Percentiles rank a stretch among this genome's conserved stretches.
phyloP scores from a whole-genome alignment of 495 filamentous ascomycete species.

The Aspergillus funiculosus region DNA sequence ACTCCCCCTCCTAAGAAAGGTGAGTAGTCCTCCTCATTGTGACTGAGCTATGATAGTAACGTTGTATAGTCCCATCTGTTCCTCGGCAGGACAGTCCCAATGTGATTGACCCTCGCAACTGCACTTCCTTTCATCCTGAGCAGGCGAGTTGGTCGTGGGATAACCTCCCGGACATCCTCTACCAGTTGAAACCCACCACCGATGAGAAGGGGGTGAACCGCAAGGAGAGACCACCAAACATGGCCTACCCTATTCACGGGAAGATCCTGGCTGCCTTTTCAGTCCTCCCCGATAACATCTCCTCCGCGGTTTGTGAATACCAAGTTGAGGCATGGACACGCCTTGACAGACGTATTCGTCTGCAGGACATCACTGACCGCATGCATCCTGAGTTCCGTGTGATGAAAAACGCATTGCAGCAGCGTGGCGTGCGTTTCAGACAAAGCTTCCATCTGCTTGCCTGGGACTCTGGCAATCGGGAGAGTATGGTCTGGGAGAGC shows the following conservation, averaged over 20 bases:
- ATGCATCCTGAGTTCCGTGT: constrained; percentile 15
- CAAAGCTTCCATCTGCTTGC: constrained; percentile 13
- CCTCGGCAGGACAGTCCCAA: constrained; percentile 15
- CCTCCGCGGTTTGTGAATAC: constrained; percentile 19
- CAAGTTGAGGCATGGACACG: constrained; percentile 25
- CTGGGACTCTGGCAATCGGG: constrained; percentile 23
- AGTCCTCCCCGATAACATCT: constrained; percentile 20
- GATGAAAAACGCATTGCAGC: constrained; percentile 16
- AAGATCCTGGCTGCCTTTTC: constrained; percentile 10
- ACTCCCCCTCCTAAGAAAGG: not conserved
- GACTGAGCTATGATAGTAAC: not conserved
- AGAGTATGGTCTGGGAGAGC: too few relatives aligned
- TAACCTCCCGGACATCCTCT: constrained; percentile 17
- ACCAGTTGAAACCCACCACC: constrained; percentile 16
- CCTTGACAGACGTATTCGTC: constrained; percentile 18
- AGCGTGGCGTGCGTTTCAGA: constrained; percentile 18
- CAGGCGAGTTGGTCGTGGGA: constrained; percentile 17
- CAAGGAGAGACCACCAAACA: not conserved
- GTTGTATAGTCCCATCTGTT: not conserved
- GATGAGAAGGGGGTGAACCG: not conserved
- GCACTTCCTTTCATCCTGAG: constrained; percentile 8
- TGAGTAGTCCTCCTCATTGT: not conserved
- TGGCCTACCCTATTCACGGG: constrained; percentile 14
- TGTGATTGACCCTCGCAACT: constrained; percentile 9
- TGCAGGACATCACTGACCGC: constrained; percentile 18